Evolutionary conservation across 768 basidiomycete genomes (phyloP).

Genomic region (Boletus tylopilopsis): DNA sequence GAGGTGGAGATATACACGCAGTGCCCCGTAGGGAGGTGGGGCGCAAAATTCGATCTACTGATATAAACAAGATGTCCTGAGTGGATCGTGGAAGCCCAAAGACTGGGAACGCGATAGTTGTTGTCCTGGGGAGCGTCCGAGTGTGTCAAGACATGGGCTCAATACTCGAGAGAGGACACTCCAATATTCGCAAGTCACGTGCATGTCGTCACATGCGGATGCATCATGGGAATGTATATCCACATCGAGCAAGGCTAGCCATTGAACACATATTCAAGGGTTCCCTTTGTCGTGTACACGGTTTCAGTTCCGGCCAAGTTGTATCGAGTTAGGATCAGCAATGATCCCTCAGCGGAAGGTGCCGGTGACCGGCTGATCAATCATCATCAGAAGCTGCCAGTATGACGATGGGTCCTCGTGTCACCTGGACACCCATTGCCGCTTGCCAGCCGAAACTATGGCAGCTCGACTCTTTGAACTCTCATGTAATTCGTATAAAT

Average conservation of each 20-base stretch:
- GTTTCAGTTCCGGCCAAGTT: no score
- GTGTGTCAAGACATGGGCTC: constrained; percentile 23
- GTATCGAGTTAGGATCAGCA: neutral
- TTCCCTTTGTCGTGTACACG: no score
- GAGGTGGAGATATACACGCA: constrained; percentile 14
- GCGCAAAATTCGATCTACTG: constrained; percentile 9
- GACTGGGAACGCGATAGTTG: constrained; percentile 5
- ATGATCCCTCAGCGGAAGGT: neutral
- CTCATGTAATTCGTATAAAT: constrained; percentile 6
- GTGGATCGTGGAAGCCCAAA: constrained; percentile 7
- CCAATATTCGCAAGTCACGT: constrained; percentile 23
- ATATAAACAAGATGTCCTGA: constrained; percentile 24
- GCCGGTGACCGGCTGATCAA: neutral
- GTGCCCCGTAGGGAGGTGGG: constrained; percentile 2
- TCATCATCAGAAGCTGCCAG: constrained; percentile 1
- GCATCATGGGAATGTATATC: constrained; percentile 10
- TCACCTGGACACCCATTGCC: neutral
- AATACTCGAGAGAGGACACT: constrained; percentile 13
- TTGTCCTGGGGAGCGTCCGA: constrained; percentile 7
- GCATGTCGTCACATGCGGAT: constrained; percentile 7
- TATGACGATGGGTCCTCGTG: neutral
- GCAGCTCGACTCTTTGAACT: neutral
- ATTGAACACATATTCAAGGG: no score
- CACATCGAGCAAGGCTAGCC: neutral
- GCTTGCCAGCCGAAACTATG: no score